Evolutionary conservation across 2,329 filamentous ascomycete species (phyloP), one percentile per base, ranked within the genome.

Genomic region (Pezizomycotina sp.): DNA sequence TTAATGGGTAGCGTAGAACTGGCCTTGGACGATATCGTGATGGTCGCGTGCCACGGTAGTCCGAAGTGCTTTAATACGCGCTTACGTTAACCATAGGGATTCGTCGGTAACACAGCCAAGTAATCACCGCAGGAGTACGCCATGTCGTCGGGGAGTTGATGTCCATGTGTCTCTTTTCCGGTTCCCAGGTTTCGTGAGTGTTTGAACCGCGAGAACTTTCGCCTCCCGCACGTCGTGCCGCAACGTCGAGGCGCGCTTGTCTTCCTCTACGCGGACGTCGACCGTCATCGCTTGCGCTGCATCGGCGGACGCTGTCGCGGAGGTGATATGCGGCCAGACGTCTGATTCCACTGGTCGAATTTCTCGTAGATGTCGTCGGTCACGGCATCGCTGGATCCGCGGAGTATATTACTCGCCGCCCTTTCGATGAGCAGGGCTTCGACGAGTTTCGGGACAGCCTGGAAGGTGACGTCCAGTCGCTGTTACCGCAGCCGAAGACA

Each of bases 71-170:
- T 60, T 57, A 82, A 69, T 0, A 69, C 75, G 6, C 76, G 64
- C 4, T 64, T 62, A 2, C 84, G 67, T 6, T 62, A 70, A 19
- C 64, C 58, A 28, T 63, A 62, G 1, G 71, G 70, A 53, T 86
- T 86, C 19, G 79, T 58, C 0, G 79, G 79, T 1, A 83, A 60
- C 2, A 83, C 62, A 0, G 76, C 74, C 1, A 86, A 64, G 52
- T 89, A 86, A 52, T 86, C 79, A 9, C 79, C 80, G 2, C 74
- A 68, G 24, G 66, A 64, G 56, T 84, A 86, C 0, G 63, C 65
- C 62, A 71, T 63, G 33, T 66, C 68, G 0, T 62, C 66, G 0
- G 79, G 78, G 86, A 62, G 42, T 70, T 67, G 22, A 83, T 69
- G 45, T 71, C 70, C 13, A 81, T 66, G 44, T 75, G 65, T 15